phyloP scores from a whole-genome alignment of 352 stramenopile genomes.

The Blastocystis sp. region DNA sequence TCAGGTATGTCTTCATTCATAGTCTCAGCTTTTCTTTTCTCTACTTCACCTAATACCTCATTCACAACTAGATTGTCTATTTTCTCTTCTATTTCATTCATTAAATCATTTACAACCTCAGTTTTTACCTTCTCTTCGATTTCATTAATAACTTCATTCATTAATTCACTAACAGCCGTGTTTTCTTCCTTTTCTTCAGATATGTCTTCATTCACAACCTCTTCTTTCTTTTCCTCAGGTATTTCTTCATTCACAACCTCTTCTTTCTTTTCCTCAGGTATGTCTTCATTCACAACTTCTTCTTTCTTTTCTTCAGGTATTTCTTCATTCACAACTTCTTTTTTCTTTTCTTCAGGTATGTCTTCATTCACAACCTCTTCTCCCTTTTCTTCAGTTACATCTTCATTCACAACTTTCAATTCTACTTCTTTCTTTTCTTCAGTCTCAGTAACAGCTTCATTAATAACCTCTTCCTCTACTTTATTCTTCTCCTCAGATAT shows the following conservation, averaged over 20 bases:
- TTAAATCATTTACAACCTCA: neutral
- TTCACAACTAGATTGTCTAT: neutral
- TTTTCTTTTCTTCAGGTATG: neutral
- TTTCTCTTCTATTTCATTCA: neutral
- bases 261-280: neutral
- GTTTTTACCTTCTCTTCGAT: neutral
- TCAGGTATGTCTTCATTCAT: neutral
- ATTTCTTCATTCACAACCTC: neutral
- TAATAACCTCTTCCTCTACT: too few species aligned
- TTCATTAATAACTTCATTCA: neutral
- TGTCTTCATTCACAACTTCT: neutral
- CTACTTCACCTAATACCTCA: neutral
- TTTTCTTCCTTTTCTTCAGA: neutral
- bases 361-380: neutral
- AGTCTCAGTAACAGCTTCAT: neutral
- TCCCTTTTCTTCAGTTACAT: neutral
- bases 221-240: neutral
- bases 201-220: neutral
- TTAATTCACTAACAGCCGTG: neutral
- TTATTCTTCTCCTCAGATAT: neutral
- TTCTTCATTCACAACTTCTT: neutral
- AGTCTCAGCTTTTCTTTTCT: too few species aligned
- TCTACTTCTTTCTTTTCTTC: neutral
- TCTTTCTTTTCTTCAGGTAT: neutral
- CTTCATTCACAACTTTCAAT: neutral